A percentile compares a stretch with the other conserved stretches of the same genome.
phyloP scores from a whole-genome alignment of 2,329 filamentous ascomycete species.

The Incumbomyces lentus region DNA sequence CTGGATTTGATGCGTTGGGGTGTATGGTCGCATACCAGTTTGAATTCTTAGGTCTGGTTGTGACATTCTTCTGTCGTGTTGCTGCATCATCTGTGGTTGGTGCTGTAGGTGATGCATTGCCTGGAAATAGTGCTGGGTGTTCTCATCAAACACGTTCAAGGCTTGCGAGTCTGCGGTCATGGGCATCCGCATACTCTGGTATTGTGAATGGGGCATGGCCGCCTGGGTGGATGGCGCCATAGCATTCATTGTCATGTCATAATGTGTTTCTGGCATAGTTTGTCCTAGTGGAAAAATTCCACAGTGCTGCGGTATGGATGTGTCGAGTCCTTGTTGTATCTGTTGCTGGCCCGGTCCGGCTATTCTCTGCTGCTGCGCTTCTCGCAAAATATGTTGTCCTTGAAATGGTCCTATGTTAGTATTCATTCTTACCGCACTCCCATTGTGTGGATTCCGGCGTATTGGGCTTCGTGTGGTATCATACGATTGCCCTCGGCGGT shows the following conservation, averaged over 20 bases:
- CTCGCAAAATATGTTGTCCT: constrained; percentile 74
- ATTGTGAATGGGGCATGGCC: constrained; percentile 18
- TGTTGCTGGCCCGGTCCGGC: constrained; percentile 60
- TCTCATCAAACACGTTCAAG: constrained; percentile 18
- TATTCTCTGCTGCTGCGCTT: constrained; percentile 80
- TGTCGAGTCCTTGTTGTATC: constrained; percentile 19
- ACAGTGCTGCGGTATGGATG: constrained; percentile 30
- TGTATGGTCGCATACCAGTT: constrained; percentile 44
- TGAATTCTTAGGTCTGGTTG: constrained; percentile 29
- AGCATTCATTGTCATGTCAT: constrained; percentile 22
- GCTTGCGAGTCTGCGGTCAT: constrained; percentile 11
- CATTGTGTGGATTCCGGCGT: constrained; percentile 14
- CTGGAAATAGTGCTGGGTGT: constrained; percentile 20
- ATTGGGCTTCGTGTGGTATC: constrained; percentile 37
- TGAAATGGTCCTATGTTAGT: constrained; percentile 46
- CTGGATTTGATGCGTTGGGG: constrained; percentile 51
- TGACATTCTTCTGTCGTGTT: constrained; percentile 27
- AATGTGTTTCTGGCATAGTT: constrained; percentile 14
- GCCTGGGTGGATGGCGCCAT: constrained; percentile 17
- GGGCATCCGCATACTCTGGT: constrained; percentile 17
- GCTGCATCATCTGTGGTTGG: constrained; percentile 15
- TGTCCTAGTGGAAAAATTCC: constrained; percentile 12
- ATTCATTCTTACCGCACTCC: constrained; percentile 39
- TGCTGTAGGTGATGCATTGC: constrained; percentile 12
- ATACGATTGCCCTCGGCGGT: constrained; percentile 67